A percentile compares a stretch with the other conserved stretches of the same genome.
Evolutionary conservation across 164 flowering plant genomes (phyloP).

Genomic region (Vitis vinifera): ASM3070453v1 NC_081812.1:15604501-15605000

Average conservation of each 20-base stretch:
- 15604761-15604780: not conserved
- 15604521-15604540: slow-evolving; percentile 22
- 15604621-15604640: slow-evolving; percentile 26
- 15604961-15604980: too few relatives aligned
- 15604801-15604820: slow-evolving; percentile 2
- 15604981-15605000: too few relatives aligned
- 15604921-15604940: too few relatives aligned
- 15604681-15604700: slow-evolving; percentile 1
- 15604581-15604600: slow-evolving; percentile 21
- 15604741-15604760: not conserved
- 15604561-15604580: slow-evolving; percentile 22
- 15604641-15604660: slow-evolving; percentile 24
- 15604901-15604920: too few relatives aligned
- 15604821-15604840: not conserved
- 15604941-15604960: too few relatives aligned
- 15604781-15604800: not conserved
- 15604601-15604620: slow-evolving; percentile 22
- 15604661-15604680: slow-evolving; percentile 24
- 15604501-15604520: slow-evolving; percentile 23
- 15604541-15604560: slow-evolving; percentile 26
- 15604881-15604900: not conserved
- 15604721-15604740: not conserved
- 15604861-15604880: not conserved
- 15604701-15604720: not conserved
- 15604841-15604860: not conserved